Percentiles rank a stretch among this genome's conserved stretches.
Conservation (phyloP, 495 filamentous ascomycete species). For the Articulospora tetracladia region DNA sequence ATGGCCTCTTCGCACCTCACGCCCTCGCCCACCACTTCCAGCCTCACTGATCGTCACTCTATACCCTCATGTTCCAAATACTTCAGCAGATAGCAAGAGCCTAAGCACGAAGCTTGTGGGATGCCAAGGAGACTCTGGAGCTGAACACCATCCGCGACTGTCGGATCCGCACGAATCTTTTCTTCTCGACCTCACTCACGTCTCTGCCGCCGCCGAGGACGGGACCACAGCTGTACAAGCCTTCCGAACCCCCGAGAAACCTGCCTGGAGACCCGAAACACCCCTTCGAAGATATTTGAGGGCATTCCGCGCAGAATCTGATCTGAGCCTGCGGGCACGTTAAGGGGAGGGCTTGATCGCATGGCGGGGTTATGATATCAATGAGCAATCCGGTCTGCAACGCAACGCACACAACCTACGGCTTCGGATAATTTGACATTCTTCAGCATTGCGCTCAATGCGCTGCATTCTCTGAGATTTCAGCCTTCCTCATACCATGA, state of each 20-base stretch:
- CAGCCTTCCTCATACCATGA: constrained; percentile 10
- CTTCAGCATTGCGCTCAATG: not conserved
- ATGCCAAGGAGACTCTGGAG: not conserved
- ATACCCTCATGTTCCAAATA: not conserved
- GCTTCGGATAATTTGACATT: not conserved
- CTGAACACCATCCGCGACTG: too few species aligned
- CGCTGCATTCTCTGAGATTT: not conserved
- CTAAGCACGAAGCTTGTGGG: not conserved
- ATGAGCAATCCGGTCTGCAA: not conserved
- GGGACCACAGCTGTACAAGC: not conserved
- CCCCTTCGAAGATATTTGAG: too few species aligned
- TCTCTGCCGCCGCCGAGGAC: too few species aligned
- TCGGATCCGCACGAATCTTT: not conserved
- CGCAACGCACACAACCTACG: not conserved
- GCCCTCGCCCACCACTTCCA: not conserved
- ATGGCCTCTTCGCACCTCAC: not conserved
- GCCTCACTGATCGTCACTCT: not conserved
- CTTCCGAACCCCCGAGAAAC: not conserved
- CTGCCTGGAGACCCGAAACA: too few species aligned
- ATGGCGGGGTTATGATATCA: not conserved
- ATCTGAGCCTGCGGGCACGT: not conserved
- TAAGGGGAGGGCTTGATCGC: not conserved
- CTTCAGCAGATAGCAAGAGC: not conserved
- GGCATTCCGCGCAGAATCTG: too few species aligned
- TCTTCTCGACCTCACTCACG: too few species aligned